Base-by-base conservation (phyloP, 1,139 yeast genomes). In the Meyerozyma athensensis region DNA sequence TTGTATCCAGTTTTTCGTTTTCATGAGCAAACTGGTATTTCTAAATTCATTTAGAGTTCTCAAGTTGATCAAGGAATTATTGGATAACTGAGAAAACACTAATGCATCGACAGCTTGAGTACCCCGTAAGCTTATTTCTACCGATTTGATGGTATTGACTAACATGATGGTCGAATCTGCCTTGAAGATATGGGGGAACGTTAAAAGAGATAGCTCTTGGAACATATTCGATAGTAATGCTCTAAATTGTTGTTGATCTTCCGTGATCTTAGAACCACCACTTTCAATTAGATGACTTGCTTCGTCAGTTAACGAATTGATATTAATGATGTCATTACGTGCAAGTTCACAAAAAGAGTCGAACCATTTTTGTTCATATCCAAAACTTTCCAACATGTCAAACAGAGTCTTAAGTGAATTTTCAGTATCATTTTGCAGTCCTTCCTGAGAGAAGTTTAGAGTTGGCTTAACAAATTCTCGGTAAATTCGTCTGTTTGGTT, bases 111-210 rank as follows among this genome's bases (percentile, higher is more conserved):
- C 47, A 7, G 72, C 57, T 4, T 62, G 44, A 2, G 59, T 53
- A 0, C 94, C 94, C 42, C 96, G 68, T 17, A 83, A 57, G 0
- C 84, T 65, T 9, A 85, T 79, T 50, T 86, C 96, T 10, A 74
- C 55, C 0, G 86, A 74, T 40, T 77, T 76, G 20, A 86, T 74
- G 0, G 86, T 75, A 44, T 74, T 72, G 4, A 76, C 63, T 24
- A 81, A 60, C 7, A 74, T 50, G 22, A 45, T 54, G 1, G 60
- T 47, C 9, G 67, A 58, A 37, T 68, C 74, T 1, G 68, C 61
- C 35, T 64, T 65, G 45, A 57, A 60, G 1, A 61, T 53, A 21
- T 58, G 61, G 1, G 77, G 77, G 48, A 70, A 71, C 0, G 70
- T 61, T 13, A 66, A 51, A 32, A 60, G 54, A 1, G 71, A 58